Conservation (phyloP, 2,329 filamentous ascomycete species). For the Aspergillus ustus region DNA sequence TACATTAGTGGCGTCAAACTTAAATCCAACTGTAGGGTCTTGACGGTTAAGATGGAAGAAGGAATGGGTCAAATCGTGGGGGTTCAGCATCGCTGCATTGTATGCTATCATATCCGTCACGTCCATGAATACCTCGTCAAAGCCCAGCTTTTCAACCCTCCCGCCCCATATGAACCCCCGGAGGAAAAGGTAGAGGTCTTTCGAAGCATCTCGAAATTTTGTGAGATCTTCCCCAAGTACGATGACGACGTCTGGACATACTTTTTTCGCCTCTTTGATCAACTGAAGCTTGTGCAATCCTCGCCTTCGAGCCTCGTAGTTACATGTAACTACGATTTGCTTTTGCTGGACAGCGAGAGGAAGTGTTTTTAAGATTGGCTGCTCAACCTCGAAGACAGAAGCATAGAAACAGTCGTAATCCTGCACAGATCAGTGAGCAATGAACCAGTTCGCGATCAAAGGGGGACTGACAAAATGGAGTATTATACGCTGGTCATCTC, state of each 20-base stretch:
- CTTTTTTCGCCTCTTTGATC: constrained; percentile 76
- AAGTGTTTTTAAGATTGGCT: constrained; percentile 71
- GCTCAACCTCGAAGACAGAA: constrained; percentile 82
- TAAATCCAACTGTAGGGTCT: constrained; percentile 80
- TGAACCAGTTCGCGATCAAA: not conserved
- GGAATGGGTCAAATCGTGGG: constrained; percentile 64
- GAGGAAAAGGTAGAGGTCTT: constrained; percentile 75
- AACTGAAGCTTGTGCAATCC: constrained; percentile 77
- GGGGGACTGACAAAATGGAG: constrained; percentile 73
- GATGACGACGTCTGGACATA: constrained; percentile 83
- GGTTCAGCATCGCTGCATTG: constrained; percentile 74
- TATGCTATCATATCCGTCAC: constrained; percentile 85
- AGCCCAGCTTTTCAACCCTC: constrained; percentile 79
- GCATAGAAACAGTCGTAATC: constrained; percentile 83
- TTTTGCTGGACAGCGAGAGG: constrained; percentile 91
- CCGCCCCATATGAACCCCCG: constrained; percentile 75
- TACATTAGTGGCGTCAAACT: constrained; percentile 71
- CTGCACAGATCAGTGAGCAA: constrained; percentile 28
- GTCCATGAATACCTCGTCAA: constrained; percentile 86
- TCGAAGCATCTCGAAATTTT: constrained; percentile 84
- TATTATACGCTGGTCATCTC: constrained; percentile 70
- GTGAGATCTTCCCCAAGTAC: constrained; percentile 85
- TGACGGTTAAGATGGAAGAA: constrained; percentile 78
- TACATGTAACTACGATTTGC: constrained; percentile 89
- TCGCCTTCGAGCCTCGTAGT: constrained; percentile 81